Conservation (phyloP, 768 basidiomycete species). For the Lactarius sp. region DNA sequence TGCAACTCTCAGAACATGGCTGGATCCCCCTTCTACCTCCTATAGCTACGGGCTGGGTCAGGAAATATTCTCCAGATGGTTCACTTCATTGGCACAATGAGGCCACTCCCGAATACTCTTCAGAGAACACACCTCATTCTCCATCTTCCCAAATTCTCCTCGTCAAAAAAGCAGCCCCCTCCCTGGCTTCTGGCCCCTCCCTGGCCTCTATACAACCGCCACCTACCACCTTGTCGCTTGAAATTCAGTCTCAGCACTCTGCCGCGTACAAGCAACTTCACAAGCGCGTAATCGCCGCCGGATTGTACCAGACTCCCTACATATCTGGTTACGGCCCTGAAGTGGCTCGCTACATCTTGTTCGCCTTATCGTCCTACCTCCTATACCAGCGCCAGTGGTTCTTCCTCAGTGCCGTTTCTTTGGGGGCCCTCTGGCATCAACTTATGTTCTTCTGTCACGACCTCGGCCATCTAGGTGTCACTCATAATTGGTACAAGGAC, state of each 20-base stretch:
- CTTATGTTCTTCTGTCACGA: constrained; percentile 91
- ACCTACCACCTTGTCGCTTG: constrained; percentile 49
- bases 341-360: constrained; percentile 65
- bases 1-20: constrained; percentile 45
- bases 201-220: constrained; percentile 46
- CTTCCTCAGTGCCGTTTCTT: constrained; percentile 66
- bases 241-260: constrained; percentile 62
- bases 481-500: constrained; percentile 79
- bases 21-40: constrained; percentile 87
- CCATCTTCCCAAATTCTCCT: constrained; percentile 57
- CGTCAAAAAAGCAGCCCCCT: constrained; percentile 38
- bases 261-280: constrained; percentile 79
- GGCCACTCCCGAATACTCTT: constrained; percentile 26
- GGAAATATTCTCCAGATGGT: constrained; percentile 45
- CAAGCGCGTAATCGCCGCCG: constrained; percentile 64
- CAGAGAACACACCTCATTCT: constrained; percentile 25
- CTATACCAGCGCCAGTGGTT: constrained; percentile 64
- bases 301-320: constrained; percentile 81
- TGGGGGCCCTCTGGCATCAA: constrained; percentile 95
- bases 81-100: constrained; percentile 18
- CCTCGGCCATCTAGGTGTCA: constrained; percentile 91
- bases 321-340: constrained; percentile 88
- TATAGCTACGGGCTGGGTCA: constrained; percentile 78
- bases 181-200: constrained; percentile 37
- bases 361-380: constrained; percentile 55